A percentile compares a stretch with the other conserved stretches of the same genome.
phyloP scores from a whole-genome alignment of 2,329 filamentous ascomycete genomes.

The Cercospora berteroae region DNA sequence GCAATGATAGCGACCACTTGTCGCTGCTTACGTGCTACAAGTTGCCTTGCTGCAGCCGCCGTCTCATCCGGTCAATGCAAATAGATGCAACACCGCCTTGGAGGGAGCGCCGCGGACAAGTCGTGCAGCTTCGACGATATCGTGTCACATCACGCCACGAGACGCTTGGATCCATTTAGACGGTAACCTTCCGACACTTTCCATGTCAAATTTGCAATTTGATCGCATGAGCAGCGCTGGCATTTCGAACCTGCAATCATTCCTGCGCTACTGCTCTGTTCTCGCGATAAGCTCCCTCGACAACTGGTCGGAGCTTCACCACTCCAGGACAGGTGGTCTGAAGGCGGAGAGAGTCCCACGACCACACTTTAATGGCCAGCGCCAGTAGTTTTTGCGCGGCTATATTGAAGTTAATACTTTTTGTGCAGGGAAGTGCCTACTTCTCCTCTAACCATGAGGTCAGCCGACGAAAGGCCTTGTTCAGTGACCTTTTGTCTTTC shows the following conservation, averaged over 20 bases:
- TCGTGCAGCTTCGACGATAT: not conserved
- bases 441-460: not conserved
- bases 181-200: not conserved
- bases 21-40: conserved; percentile 7
- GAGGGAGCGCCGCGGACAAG: not conserved
- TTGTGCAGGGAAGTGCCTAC: not conserved
- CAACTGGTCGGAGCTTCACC: not conserved
- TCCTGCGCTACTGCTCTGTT: not conserved
- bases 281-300: not conserved
- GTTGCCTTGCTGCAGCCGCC: conserved; percentile 3
- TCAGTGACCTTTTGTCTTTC: not conserved
- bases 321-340: not conserved
- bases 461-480: not conserved
- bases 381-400: not conserved
- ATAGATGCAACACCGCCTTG: not conserved
- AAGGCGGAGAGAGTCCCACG: not conserved
- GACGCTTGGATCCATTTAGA: not conserved
- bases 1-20: not conserved
- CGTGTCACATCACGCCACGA: not conserved
- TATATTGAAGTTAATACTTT: not conserved
- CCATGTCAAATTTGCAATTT: not conserved
- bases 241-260: not conserved
- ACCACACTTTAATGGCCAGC: not conserved
- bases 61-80: not conserved
- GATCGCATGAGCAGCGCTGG: not conserved